Percentiles rank a stretch among this genome's conserved stretches.
Conservation (phyloP, 495 filamentous ascomycete genomes). For the Penicillium turbatum region DNA sequence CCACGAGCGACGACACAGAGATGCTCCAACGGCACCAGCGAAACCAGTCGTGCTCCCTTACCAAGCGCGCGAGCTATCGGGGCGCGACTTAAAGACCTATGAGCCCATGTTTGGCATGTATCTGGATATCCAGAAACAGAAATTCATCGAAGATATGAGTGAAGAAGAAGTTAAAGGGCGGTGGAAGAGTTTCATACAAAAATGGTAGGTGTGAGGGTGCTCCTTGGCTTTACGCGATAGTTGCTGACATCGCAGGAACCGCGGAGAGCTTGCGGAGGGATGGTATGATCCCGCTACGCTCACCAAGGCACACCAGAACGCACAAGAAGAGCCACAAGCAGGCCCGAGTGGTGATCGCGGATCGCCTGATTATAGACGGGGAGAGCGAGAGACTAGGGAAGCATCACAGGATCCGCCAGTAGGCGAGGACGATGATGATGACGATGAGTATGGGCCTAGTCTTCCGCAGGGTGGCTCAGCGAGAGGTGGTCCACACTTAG, state of each 20-base stretch:
- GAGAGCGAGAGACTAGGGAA: conserved; percentile 8
- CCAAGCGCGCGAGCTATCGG: conserved; percentile 58
- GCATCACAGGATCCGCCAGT: conserved; percentile 12
- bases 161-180: conserved; percentile 71
- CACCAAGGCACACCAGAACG: conserved; percentile 42
- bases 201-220: conserved; percentile 63
- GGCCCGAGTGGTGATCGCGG: conserved; percentile 5
- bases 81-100: conserved; percentile 58
- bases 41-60: conserved; percentile 55
- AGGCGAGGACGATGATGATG: conserved; percentile 43
- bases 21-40: conserved; percentile 1
- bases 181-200: conserved; percentile 89
- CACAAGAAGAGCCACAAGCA: conserved; percentile 7
- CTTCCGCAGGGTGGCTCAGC: conserved; percentile 44
- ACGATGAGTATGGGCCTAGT: conserved; percentile 69
- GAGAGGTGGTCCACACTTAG: conserved; percentile 37
- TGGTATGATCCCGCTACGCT: conserved; percentile 82
- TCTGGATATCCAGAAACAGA: conserved; percentile 81
- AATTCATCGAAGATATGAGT: conserved; percentile 58
- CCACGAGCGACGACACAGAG: conserved; percentile 9
- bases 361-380: conserved; percentile 28
- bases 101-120: conserved; percentile 78
- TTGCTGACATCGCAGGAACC: conserved; percentile 60
- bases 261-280: conserved; percentile 82
- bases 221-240: neutral